These are phyloP conservation scores for Gastrodia elata DNA, from an alignment of 106 monocot genomes.

Conservation along the genomic window DNA sequence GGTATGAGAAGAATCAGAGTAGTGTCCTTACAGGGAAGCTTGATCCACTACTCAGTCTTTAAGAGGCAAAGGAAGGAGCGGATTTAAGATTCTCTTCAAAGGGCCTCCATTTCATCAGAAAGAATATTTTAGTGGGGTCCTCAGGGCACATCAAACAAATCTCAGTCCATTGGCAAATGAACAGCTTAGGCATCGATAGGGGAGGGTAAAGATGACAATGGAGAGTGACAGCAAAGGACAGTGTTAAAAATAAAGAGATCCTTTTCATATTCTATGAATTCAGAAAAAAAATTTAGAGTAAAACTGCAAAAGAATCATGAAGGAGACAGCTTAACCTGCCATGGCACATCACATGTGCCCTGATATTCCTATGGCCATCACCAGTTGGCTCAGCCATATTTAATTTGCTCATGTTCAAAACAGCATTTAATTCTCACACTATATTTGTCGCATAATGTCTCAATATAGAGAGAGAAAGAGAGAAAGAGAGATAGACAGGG, in stretches of 20 bases:
- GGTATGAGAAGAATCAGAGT: background rate
- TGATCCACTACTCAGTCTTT: background rate
- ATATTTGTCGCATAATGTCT: background rate
- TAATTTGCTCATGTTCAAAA: background rate
- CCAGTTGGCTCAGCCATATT: conserved; percentile 22
- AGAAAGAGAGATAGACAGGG: background rate
- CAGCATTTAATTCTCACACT: background rate
- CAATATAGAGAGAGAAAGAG: background rate
- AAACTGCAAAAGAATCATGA: conserved; percentile 21
- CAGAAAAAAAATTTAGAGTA: conserved; percentile 11
- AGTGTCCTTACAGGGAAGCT: background rate
- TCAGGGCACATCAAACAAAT: conserved; percentile 36
- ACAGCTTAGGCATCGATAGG: conserved; percentile 13
- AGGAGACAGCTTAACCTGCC: conserved; percentile 26
- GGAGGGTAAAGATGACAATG: conserved; percentile 9
- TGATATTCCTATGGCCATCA: conserved; percentile 27
- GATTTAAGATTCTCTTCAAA: background rate
- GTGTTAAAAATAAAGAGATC: conserved; percentile 16
- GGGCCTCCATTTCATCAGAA: background rate
- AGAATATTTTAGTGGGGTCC: background rate
- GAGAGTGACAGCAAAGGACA: conserved; percentile 30
- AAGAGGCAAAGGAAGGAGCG: background rate
- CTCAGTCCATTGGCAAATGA: conserved; percentile 27
- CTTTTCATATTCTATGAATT: conserved; percentile 13
- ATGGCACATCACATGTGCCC: conserved; percentile 36